These are phyloP conservation scores for Immersiporthe knoxdaviesiana DNA, from an alignment of 2,329 filamentous ascomycete species.

Conservation along the genomic window DNA sequence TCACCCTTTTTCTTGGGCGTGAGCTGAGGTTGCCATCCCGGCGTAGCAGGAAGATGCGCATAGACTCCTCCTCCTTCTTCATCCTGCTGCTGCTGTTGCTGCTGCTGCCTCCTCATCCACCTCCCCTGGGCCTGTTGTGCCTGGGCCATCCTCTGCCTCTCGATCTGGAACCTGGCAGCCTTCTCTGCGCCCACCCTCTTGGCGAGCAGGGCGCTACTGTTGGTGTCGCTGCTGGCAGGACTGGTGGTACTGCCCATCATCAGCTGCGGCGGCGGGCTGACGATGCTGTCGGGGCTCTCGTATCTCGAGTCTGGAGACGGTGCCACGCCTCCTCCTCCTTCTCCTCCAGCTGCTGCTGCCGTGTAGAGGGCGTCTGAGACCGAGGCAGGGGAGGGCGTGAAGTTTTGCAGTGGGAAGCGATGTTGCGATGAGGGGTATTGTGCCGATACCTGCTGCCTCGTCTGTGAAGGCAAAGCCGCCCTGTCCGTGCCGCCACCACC, in stretches of 20 bases:
- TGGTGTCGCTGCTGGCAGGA: slow-evolving; percentile 25
- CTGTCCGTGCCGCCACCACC: slow-evolving; percentile 15
- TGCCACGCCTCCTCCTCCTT: not conserved
- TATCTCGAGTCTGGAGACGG: slow-evolving; percentile 2
- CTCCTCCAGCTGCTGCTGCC: not conserved
- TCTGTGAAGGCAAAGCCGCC: slow-evolving; percentile 23
- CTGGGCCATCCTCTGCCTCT: slow-evolving; percentile 32
- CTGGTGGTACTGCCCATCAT: not conserved
- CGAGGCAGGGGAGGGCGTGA: slow-evolving; percentile 24
- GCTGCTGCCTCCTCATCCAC: not conserved
- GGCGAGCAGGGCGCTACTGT: slow-evolving; percentile 49
- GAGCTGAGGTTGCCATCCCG: slow-evolving; percentile 65
- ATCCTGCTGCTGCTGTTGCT: not conserved
- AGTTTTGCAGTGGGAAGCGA: not conserved
- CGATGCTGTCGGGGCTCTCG: slow-evolving; percentile 27
- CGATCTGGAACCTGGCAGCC: slow-evolving; percentile 51
- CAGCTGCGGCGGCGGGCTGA: slow-evolving; percentile 5
- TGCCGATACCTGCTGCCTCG: slow-evolving; percentile 11
- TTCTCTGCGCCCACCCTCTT: slow-evolving; percentile 56
- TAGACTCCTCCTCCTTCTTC: slow-evolving; percentile 27
- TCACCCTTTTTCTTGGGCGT: slow-evolving; percentile 70
- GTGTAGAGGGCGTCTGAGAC: slow-evolving; percentile 2
- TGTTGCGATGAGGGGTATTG: not conserved
- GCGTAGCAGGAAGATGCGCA: slow-evolving; percentile 48
- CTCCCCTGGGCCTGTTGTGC: slow-evolving; percentile 23